Evolutionary conservation across 495 filamentous ascomycete species (phyloP), one percentile per base, ranked within the genome.

Genomic region (Neurospora sp.): DNA sequence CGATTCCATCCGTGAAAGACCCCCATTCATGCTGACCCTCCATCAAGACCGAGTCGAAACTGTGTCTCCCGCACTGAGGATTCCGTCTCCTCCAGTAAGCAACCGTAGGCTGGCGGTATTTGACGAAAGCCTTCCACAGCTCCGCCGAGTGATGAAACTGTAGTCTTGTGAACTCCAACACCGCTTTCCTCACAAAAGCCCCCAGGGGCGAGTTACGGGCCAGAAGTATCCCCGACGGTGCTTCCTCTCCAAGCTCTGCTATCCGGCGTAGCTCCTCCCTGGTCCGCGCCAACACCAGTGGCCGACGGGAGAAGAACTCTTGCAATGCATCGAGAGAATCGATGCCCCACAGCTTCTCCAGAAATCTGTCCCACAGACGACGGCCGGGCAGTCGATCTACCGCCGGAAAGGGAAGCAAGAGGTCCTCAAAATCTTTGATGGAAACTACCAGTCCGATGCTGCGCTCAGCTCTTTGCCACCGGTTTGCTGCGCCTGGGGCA

Each of bases 301-400:
- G 84, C 59, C 89, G 84, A 16, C 85, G 80, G 41, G 86, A 85
- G 77, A 94, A 92, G 81, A 97, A 93, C 10, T 84, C 83, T 79
- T 92, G 90, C 18, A 97, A 82, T 0, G 89, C 90, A 83, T 97
- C 89, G 18, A 94, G 85, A 48, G 89, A 94, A 78, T 96, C 89
- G 48, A 98, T 88, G 1, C 86, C 85, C 95, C 96, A 99, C 41
- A 98, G 81, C 75, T 92, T 93, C 72, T 90, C 88, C 8, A 97
- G 84, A 70, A 97, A 91, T 20, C 92, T 79, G 81, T 98, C 95
- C 91, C 94, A 96, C 14, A 97, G 80, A 23, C 87, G 90, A 39
- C 92, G 89, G 14, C 94, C 95, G 5, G 93, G 93, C 3, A 93
- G 85, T 9, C 86, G 89, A 16, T 92, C 83, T n/a, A 79, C 80